Evolutionary conservation across 2,329 filamentous ascomycete species (phyloP).

Genomic region (Phaeophleospora eucalypticola): DNA sequence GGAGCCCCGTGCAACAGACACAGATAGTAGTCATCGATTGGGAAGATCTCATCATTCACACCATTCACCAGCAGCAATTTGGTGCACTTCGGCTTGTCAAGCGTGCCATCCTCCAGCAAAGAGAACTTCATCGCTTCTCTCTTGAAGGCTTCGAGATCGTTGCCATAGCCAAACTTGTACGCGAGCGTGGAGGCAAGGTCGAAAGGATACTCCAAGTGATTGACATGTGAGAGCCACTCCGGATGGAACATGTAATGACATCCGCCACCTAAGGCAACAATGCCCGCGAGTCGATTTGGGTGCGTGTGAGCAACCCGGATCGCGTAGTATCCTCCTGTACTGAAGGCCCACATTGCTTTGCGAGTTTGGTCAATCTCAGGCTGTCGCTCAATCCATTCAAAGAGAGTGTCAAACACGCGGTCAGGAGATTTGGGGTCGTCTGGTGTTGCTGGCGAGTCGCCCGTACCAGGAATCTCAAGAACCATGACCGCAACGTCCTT

Average conservation of each 20-base stretch:
- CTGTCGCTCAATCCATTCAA: slow-evolving; percentile 52
- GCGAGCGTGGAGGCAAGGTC: slow-evolving; percentile 51
- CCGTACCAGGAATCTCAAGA: slow-evolving; percentile 56
- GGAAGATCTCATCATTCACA: slow-evolving; percentile 58
- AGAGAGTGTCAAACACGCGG: slow-evolving; percentile 50
- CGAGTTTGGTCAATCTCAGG: slow-evolving; percentile 45
- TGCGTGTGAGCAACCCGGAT: slow-evolving; percentile 58
- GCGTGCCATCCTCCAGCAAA: slow-evolving; percentile 52
- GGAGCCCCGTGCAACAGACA: slow-evolving; percentile 50
- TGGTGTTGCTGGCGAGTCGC: slow-evolving; percentile 50
- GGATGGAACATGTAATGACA: slow-evolving; percentile 56
- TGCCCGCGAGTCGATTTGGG: slow-evolving; percentile 46
- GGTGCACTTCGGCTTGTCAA: slow-evolving; percentile 48
- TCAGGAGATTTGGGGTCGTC: slow-evolving; percentile 49
- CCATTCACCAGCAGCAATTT: slow-evolving; percentile 55
- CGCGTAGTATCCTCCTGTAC: slow-evolving; percentile 57
- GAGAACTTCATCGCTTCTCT: slow-evolving; percentile 51
- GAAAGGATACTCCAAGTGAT: slow-evolving; percentile 58
- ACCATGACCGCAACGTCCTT: slow-evolving; percentile 49
- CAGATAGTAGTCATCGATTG: slow-evolving; percentile 57
- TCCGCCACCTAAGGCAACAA: slow-evolving; percentile 54
- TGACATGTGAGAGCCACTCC: slow-evolving; percentile 52
- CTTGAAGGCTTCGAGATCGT: slow-evolving; percentile 45
- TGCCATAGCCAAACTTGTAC: slow-evolving; percentile 46
- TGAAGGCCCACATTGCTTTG: slow-evolving; percentile 54